phyloP scores from a whole-genome alignment of 495 filamentous ascomycete species.

The Cercophora newfieldiana region DNA sequence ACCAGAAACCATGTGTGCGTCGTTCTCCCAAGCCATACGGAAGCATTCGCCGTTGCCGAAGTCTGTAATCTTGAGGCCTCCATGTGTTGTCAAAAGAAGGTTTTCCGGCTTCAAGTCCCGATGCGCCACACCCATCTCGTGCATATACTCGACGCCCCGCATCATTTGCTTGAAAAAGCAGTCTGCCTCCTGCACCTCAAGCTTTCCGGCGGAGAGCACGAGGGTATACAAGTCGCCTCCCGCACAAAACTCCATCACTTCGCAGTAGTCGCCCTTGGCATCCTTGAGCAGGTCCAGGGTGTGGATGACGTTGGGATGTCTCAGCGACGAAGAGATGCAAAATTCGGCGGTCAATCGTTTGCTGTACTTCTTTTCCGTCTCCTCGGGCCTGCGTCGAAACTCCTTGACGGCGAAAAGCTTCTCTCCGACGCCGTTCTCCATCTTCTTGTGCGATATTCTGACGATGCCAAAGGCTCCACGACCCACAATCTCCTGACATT shows the following conservation, averaged over 20 bases:
- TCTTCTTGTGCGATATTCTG: constrained; percentile 94
- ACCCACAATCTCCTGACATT: constrained; percentile 98
- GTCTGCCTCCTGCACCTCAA: constrained; percentile 92
- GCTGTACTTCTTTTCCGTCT: constrained; percentile 94
- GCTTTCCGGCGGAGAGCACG: constrained; percentile 85
- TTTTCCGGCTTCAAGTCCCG: constrained; percentile 98
- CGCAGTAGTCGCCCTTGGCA: constrained; percentile 96
- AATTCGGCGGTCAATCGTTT: constrained; percentile 98
- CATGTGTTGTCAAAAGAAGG: constrained; percentile 86
- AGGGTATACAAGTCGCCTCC: constrained; percentile 96
- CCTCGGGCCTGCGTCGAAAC: constrained; percentile 89
- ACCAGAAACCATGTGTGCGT: constrained; percentile 96
- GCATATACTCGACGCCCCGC: constrained; percentile 99
- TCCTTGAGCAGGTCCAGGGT: constrained; percentile 94
- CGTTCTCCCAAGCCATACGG: constrained; percentile 98
- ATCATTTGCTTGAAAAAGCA: constrained; percentile 99
- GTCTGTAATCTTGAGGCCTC: constrained; percentile 97
- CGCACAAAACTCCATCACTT: constrained; percentile 99
- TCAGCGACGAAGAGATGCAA: constrained; percentile 94
- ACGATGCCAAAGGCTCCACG: constrained; percentile 97
- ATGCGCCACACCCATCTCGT: constrained; percentile 99
- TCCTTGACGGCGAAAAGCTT: constrained; percentile 98
- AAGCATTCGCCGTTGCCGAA: constrained; percentile 99
- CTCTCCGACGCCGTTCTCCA: constrained; percentile 78
- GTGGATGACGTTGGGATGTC: constrained; percentile 98